Evolutionary conservation across 352 stramenopile genomes (phyloP).

Genomic region (Phytopythium oedochilum): DNA sequence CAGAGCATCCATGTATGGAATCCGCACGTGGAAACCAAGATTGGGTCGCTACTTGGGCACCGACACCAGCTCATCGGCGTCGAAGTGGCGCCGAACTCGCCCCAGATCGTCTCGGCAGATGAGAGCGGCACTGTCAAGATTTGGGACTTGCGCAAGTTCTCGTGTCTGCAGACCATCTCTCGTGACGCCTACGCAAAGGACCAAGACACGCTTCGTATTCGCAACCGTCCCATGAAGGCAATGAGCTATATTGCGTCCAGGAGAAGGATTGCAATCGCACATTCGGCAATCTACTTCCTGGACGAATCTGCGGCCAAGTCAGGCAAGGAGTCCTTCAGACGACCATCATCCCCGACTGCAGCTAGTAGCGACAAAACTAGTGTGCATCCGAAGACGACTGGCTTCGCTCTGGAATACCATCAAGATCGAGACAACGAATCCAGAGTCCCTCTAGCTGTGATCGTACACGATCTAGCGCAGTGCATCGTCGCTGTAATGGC

Average conservation of each 20-base stretch:
- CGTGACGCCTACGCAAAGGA: slow-evolving; percentile 28
- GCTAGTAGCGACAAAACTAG: not conserved
- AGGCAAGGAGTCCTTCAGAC: not conserved
- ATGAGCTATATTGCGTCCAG: slow-evolving; percentile 40
- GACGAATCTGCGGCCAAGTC: slow-evolving; percentile 13
- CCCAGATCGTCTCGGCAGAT: slow-evolving; percentile 51
- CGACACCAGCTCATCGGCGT: slow-evolving; percentile 43
- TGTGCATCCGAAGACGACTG: not conserved
- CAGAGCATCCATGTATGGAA: slow-evolving; percentile 60
- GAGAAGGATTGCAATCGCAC: slow-evolving; percentile 36
- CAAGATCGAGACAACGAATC: not conserved
- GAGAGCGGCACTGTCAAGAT: slow-evolving; percentile 48
- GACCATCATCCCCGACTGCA: not conserved
- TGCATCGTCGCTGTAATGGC: slow-evolving; percentile 29
- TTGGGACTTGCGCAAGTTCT: slow-evolving; percentile 49
- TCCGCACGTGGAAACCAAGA: slow-evolving; percentile 50
- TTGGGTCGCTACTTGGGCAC: slow-evolving; percentile 40
- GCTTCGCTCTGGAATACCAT: not conserved
- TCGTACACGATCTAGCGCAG: slow-evolving; percentile 19
- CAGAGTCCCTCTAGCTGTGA: slow-evolving; percentile 18
- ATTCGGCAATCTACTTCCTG: slow-evolving; percentile 54
- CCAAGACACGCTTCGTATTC: slow-evolving; percentile 10
- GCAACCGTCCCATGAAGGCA: slow-evolving; percentile 21
- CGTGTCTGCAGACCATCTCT: slow-evolving; percentile 29
- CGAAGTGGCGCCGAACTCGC: slow-evolving; percentile 32